Base-by-base conservation (phyloP, 345 rosid species). In the Lenwebbia sp. region DNA sequence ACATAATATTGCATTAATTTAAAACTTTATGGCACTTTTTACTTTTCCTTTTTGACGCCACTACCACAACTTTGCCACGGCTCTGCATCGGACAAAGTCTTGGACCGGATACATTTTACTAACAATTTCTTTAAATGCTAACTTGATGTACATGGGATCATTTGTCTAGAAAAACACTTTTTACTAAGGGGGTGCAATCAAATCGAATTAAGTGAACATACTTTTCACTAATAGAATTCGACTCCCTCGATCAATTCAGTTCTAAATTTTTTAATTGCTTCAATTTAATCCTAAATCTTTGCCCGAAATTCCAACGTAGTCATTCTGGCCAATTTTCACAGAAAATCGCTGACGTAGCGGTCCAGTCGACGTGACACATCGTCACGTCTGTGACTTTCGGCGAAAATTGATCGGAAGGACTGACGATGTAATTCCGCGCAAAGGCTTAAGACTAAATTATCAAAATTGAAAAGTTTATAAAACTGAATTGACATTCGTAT, bases 331-430 rank as follows among this genome's bases (percentile, higher is more conserved):
- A 62, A 62, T 62, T 3, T 62, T 28, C 0, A 15, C 33, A 0
- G 0, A 28, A 62, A 62, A 28, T 28, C 2, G 0, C 5, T 14
- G 4, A 30, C 7, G 0, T 62, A 11, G 2, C 1, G 0, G 0
- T 7, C 10, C 3, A 62, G 11, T 62, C 11, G 40, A 14, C 0
- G 9, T 0, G 0, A 6, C 21, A 28, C 5, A 28, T 0, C 14
- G 0, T 7, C 75, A 7, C 0, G 1, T 0, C 1, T 2, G 4
- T 5, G 15, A 6, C 0, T 14, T 62, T 62, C 5, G 5, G 1
- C 0, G 2, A n/a, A 2, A 58, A 58, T 56, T 58, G 8, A 6
- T 5, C 0, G 0, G 0, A 58, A 58, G 13, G 4, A 26, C 33
- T 58, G 6, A 12, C 6, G 30, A 12, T 58, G 28, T 3, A 58